These are phyloP conservation scores for Lunularia cruciata DNA, from an alignment of 225 moss, liverwort and hornwort genomes.

Conservation along the genomic window DNA sequence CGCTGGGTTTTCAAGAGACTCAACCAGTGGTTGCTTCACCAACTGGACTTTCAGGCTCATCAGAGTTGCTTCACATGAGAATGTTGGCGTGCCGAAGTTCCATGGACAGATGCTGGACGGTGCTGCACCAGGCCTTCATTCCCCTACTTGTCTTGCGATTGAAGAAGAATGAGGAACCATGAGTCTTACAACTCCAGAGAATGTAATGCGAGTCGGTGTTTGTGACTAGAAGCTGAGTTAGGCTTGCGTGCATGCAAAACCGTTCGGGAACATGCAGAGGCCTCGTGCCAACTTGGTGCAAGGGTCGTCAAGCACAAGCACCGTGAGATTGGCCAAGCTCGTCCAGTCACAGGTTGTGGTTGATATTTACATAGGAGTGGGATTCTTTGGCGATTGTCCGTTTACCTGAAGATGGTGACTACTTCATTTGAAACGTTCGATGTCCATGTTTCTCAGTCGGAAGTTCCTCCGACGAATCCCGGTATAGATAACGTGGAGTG, in stretches of 20 bases:
- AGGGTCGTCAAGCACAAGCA: background rate
- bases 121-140: slow-evolving; percentile 3
- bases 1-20: background rate
- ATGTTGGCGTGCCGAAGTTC: slow-evolving; percentile 7
- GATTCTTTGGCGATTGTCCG: background rate
- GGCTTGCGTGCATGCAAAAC: background rate
- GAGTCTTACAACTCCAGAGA: too few relatives aligned
- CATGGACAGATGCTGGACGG: slow-evolving; percentile 1
- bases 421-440: background rate
- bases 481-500: background rate
- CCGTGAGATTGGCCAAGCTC: background rate
- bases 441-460: background rate
- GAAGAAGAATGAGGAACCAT: slow-evolving; percentile 8
- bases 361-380: background rate
- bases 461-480: background rate
- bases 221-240: slow-evolving; percentile 3
- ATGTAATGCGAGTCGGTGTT: background rate
- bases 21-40: slow-evolving; percentile 18
- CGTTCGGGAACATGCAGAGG: background rate
- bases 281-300: background rate
- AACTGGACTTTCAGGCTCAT: slow-evolving; percentile 11
- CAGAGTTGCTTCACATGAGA: slow-evolving; percentile 7
- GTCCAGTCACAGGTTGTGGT: slow-evolving; percentile 7
- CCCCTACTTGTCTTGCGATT: background rate
- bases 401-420: background rate